Evolutionary conservation across 768 basidiomycete genomes (phyloP).

Genomic region (Mrakia blollopis): DNA sequence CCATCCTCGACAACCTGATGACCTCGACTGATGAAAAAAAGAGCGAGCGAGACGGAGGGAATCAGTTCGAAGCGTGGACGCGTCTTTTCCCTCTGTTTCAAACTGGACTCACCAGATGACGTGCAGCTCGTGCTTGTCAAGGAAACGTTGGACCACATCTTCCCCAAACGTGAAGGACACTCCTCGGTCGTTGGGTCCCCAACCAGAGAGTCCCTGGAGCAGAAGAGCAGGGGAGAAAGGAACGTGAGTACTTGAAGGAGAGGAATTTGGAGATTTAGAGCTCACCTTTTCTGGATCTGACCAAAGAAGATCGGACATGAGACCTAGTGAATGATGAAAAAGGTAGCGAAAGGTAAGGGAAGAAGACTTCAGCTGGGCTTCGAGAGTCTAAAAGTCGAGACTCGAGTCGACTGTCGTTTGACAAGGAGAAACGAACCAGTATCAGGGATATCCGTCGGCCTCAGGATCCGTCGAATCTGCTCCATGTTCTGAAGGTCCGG

Average conservation of each 20-base stretch:
- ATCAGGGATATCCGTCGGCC: constrained; percentile 36
- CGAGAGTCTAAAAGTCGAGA: not conserved
- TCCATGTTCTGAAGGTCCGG: constrained; percentile 35
- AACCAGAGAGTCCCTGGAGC: constrained; percentile 26
- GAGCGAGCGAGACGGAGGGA: not conserved
- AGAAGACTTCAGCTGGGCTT: no score
- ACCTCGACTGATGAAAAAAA: not conserved
- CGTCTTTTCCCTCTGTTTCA: not conserved
- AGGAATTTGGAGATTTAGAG: not conserved
- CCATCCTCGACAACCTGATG: constrained; percentile 92
- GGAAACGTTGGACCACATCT: constrained; percentile 34
- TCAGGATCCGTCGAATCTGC: constrained; percentile 34
- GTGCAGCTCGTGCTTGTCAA: constrained; percentile 35
- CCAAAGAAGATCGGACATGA: constrained; percentile 37
- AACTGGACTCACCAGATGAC: constrained; percentile 26
- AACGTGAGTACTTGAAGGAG: not conserved
- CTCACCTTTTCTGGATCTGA: constrained; percentile 34
- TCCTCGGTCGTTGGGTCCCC: constrained; percentile 34
- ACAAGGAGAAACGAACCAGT: constrained; percentile 49
- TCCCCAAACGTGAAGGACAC: constrained; percentile 33
- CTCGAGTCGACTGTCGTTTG: constrained; percentile 39
- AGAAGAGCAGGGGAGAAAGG: not conserved
- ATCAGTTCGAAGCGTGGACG: not conserved
- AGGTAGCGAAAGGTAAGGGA: not conserved
- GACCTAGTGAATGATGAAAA: constrained; percentile 40